Conservation (phyloP, 805 yeast species). For the Candida silvatica region DNA sequence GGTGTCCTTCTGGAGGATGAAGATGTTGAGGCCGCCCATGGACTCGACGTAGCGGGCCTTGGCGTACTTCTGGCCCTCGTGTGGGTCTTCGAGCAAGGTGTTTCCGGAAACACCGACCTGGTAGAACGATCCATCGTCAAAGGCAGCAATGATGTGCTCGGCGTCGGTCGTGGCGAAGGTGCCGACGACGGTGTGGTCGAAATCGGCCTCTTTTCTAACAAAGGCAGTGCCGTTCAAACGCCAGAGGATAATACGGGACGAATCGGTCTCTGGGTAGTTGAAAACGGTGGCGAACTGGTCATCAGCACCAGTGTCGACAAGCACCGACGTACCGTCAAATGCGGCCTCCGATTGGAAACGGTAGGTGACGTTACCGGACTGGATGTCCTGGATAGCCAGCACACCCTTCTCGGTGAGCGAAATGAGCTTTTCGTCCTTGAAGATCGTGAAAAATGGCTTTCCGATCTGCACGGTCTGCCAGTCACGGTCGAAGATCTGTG, state of each 20-base stretch:
- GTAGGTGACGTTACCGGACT: conserved; percentile 20
- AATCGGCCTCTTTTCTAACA: conserved; percentile 11
- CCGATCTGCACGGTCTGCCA: conserved; percentile 46
- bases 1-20: background rate
- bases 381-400: conserved; percentile 18
- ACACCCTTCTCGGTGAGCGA: conserved; percentile 20
- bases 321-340: conserved; percentile 4
- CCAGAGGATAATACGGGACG: conserved; percentile 14
- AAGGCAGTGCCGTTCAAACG: conserved; percentile 6
- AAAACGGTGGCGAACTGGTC: conserved; percentile 9
- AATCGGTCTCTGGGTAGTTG: conserved; percentile 7
- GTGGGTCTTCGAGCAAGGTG: background rate
- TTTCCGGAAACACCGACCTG: conserved; percentile 3
- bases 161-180: conserved; percentile 4
- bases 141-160: conserved; percentile 6
- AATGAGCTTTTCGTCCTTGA: conserved; percentile 10
- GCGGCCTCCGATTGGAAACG: conserved; percentile 22
- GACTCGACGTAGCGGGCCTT: background rate
- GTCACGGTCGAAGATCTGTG: conserved; percentile 47
- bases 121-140: conserved; percentile 5
- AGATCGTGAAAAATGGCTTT: conserved; percentile 14
- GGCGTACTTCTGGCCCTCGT: background rate
- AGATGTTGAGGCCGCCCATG: background rate
- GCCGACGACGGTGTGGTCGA: conserved; percentile 10
- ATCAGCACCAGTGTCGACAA: conserved; percentile 8